Evolutionary conservation across 495 filamentous ascomycete species (phyloP), one percentile per base, ranked within the genome.

Genomic region (Neurospora sp.): DNA sequence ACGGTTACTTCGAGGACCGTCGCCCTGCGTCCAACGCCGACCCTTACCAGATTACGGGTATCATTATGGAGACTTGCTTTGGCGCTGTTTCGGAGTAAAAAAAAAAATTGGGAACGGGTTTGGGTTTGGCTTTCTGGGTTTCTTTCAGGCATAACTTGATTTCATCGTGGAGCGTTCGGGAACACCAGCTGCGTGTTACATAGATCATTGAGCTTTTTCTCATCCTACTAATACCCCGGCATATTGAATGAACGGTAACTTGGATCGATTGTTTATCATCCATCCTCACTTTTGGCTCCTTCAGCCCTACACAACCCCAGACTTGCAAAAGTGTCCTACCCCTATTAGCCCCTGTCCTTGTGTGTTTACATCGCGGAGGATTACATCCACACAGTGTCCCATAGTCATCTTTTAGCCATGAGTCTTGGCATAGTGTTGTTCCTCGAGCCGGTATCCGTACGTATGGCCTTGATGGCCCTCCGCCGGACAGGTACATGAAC

Each of bases 1-100:
- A 93, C 86, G 96, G 96, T 77, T 99, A 99, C 89, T 98, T 99
- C 76, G 96, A 99, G 87, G 96, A 99, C 78, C 90, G 96, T 81
- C 88, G 96, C 77, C 96, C 96, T 66, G 96, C 96, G 62, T 94
- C 91, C 80, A 99, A 99, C 82, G 96, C 90, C 75, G 94, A 96
- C 84, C 96, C 96, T 36, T 99, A 99, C 86, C 94, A 74, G 69
- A 78, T 81, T 69, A 80, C 79, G 9, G 79, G 79, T 72, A 80
- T 81, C 74, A 77, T 81, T 17, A 80, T 81, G 79, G 78, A 81
- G 77, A 79, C 79, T 45, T 75, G 34, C 43, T 74, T 76, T 42
- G 71, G 54, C 24, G 72, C 45, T 72, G 71, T 73, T 15, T 42
- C 28, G 36, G 71, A 73, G 71, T 73, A 73, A 72, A 39, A 28